A percentile compares a stretch with the other conserved stretches of the same genome.
Conservation (phyloP, 768 basidiomycete genomes). For the Suillus fuscotomentosus region DNA sequence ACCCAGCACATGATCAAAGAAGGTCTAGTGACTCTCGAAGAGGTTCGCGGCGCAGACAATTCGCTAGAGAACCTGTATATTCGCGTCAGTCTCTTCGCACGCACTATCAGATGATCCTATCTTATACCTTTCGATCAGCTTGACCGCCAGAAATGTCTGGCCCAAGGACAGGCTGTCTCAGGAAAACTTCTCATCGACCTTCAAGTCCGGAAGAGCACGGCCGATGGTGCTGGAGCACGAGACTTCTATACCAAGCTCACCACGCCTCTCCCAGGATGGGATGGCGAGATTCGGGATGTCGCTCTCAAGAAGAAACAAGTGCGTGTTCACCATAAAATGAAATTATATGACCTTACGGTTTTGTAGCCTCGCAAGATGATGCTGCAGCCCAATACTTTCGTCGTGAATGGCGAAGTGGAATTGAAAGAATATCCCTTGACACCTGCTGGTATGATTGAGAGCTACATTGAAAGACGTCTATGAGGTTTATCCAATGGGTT, state of each 20-base stretch:
- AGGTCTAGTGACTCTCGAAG: slow-evolving; percentile 70
- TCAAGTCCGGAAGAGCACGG: slow-evolving; percentile 84
- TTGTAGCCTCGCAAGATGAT: slow-evolving; percentile 79
- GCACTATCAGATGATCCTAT: background rate
- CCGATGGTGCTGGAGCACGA: slow-evolving; percentile 78
- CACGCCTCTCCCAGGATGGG: slow-evolving; percentile 68
- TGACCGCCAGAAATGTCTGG: slow-evolving; percentile 66
- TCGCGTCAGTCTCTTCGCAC: slow-evolving; percentile 43
- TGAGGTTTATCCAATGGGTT: slow-evolving; percentile 21
- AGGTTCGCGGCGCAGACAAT: slow-evolving; percentile 56
- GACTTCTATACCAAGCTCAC: slow-evolving; percentile 80
- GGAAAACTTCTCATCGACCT: slow-evolving; percentile 77
- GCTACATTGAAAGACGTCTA: slow-evolving; percentile 71
- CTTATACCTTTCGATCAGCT: slow-evolving; percentile 41
- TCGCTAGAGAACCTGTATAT: slow-evolving; percentile 67
- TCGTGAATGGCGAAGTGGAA: slow-evolving; percentile 64
- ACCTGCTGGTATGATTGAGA: slow-evolving; percentile 71
- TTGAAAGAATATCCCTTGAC: slow-evolving; percentile 81
- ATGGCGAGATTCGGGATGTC: slow-evolving; percentile 71
- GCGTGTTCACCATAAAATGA: slow-evolving; percentile 19
- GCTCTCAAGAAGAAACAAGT: slow-evolving; percentile 81
- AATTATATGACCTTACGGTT: background rate
- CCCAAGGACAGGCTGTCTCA: slow-evolving; percentile 60
- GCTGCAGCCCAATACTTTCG: slow-evolving; percentile 77
- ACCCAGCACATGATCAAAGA: slow-evolving; percentile 73